A percentile compares a stretch with the other conserved stretches of the same genome.
Conservation (phyloP, 805 yeast genomes). For the Nakazawaea holstii region DNA sequence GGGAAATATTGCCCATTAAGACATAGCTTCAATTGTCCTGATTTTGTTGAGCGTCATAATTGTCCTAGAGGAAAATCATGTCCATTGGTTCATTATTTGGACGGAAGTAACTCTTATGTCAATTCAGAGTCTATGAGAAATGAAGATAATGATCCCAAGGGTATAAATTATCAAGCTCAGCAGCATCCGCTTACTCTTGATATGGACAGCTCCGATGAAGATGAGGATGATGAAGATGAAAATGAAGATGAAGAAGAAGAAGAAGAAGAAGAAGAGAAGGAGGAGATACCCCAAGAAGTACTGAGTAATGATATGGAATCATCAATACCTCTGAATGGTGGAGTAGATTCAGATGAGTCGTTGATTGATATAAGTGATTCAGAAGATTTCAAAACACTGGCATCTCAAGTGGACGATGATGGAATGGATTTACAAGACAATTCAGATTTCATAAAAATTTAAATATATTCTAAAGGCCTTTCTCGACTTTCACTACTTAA, state of each 20-base stretch:
- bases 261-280: slow-evolving; percentile 19
- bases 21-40: slow-evolving; percentile 68
- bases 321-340: not conserved
- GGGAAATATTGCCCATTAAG: slow-evolving; percentile 53
- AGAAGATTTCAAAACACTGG: not conserved
- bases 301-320: too few relatives aligned
- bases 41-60: slow-evolving; percentile 51
- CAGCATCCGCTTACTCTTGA: slow-evolving; percentile 8
- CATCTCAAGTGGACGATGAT: slow-evolving; percentile 8
- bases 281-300: not conserved
- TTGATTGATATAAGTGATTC: slow-evolving; percentile 2
- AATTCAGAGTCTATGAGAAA: slow-evolving; percentile 18
- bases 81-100: slow-evolving; percentile 40
- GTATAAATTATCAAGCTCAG: slow-evolving; percentile 7
- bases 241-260: slow-evolving; percentile 26
- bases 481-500: not conserved
- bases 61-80: slow-evolving; percentile 54
- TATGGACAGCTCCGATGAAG: slow-evolving; percentile 11
- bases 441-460: slow-evolving; percentile 17
- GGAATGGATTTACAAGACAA: slow-evolving; percentile 15
- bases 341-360: not conserved
- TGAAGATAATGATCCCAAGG: slow-evolving; percentile 22
- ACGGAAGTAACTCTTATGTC: not conserved
- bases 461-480: not conserved
- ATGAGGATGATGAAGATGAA: slow-evolving; percentile 15